Evolutionary conservation across 2,329 filamentous ascomycete genomes (phyloP).

Genomic region (Aspergillus pseudotamarii): DNA sequence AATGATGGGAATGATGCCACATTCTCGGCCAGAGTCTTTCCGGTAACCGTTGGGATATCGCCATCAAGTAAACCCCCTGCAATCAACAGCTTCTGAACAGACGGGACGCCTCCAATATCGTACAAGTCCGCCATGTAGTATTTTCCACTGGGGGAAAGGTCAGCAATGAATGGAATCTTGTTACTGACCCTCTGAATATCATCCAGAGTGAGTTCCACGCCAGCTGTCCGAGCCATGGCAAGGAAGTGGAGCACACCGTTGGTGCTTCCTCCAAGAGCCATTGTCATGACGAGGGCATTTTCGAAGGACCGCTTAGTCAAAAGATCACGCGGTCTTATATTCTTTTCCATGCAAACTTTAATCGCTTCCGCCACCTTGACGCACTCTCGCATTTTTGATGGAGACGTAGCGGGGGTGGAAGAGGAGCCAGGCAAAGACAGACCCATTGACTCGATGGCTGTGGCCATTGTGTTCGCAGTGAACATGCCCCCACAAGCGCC

Average conservation of each 20-base stretch:
- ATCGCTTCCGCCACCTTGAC: slow-evolving; percentile 79
- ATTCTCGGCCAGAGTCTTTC: slow-evolving; percentile 81
- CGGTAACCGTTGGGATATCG: slow-evolving; percentile 77
- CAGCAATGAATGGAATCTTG: slow-evolving; percentile 82
- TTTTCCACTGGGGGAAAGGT: slow-evolving; percentile 79
- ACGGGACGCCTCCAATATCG: slow-evolving; percentile 80
- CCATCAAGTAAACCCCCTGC: slow-evolving; percentile 76
- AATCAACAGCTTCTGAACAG: slow-evolving; percentile 82
- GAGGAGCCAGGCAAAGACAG: slow-evolving; percentile 80
- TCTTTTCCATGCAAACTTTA: slow-evolving; percentile 74
- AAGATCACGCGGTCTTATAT: slow-evolving; percentile 79
- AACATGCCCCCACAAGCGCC: slow-evolving; percentile 93
- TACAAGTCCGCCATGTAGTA: slow-evolving; percentile 90
- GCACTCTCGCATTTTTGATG: slow-evolving; percentile 85
- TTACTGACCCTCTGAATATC: slow-evolving; percentile 81
- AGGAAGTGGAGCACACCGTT: slow-evolving; percentile 88
- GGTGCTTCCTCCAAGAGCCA: slow-evolving; percentile 87
- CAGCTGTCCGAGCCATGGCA: slow-evolving; percentile 85
- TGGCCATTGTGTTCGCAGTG: slow-evolving; percentile 92
- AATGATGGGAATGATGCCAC: slow-evolving; percentile 75
- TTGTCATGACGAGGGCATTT: slow-evolving; percentile 86
- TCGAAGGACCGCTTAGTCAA: slow-evolving; percentile 81
- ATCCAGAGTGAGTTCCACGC: slow-evolving; percentile 74
- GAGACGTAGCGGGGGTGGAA: slow-evolving; percentile 77
- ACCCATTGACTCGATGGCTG: slow-evolving; percentile 86